Evolutionary conservation across 163 green algal species (phyloP).

Genomic region (Chloroidium sp.): DNA sequence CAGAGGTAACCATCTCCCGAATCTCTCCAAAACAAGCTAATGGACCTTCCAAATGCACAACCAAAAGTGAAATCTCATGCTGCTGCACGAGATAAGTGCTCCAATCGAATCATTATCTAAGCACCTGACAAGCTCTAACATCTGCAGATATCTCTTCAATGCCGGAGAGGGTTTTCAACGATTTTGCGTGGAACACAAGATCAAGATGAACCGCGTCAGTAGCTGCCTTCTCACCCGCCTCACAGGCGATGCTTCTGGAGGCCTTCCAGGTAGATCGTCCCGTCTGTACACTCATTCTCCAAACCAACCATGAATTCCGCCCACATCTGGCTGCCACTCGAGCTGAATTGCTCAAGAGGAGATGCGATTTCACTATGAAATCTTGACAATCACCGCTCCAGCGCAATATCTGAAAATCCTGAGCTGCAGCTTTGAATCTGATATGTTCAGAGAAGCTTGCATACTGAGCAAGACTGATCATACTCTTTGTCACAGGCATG

Average conservation of each 20-base stretch:
- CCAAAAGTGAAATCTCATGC: neutral
- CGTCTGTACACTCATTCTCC: no score
- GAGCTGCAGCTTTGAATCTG: no score
- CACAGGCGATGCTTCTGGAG: constrained; percentile 44
- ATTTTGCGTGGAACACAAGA: constrained; percentile 75
- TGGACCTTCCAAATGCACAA: no score
- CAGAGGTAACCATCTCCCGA: constrained; percentile 24
- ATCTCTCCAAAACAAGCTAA: neutral
- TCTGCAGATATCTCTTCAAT: constrained; percentile 82
- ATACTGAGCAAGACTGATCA: no score
- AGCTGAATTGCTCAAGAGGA: no score
- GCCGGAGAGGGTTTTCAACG: constrained; percentile 89
- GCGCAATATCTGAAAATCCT: no score
- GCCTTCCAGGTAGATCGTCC: constrained; percentile 41
- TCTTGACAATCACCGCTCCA: no score
- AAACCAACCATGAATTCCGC: no score
- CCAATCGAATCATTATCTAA: neutral
- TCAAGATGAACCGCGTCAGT: constrained; percentile 60
- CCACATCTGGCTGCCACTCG: no score
- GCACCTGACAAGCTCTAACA: neutral
- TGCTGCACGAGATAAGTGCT: neutral
- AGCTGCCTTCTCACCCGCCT: constrained; percentile 48
- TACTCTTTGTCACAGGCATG: constrained; percentile 24
- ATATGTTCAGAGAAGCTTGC: no score
- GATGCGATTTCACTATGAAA: no score